Evolutionary conservation across 352 stramenopile species (phyloP).

Genomic region (Pythium coloratum): DNA sequence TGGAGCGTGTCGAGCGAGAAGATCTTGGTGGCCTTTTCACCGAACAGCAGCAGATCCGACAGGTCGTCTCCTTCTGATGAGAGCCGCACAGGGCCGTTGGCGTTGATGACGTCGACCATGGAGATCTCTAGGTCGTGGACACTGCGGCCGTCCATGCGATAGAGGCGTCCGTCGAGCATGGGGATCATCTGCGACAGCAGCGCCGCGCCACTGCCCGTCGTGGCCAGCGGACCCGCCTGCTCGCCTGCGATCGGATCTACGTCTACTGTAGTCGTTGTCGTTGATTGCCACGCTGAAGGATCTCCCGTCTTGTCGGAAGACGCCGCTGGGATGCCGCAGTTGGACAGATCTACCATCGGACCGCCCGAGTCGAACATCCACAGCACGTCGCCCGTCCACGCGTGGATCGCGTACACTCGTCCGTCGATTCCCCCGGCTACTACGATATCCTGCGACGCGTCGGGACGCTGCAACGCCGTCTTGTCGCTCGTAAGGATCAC

Average conservation of each 20-base stretch:
- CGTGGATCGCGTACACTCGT: conserved; percentile 72
- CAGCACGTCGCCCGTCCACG: conserved; percentile 76
- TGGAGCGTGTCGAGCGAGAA: conserved; percentile 68
- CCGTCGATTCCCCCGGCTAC: conserved; percentile 75
- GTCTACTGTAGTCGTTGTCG: too few species aligned
- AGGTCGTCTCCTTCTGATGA: conserved; percentile 29
- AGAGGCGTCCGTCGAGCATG: conserved; percentile 77
- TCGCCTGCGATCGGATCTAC: neutral
- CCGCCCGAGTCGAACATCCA: conserved; percentile 85
- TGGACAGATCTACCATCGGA: conserved; percentile 75
- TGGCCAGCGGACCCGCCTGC: neutral
- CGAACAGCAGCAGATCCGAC: conserved; percentile 71
- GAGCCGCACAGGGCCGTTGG: conserved; percentile 69
- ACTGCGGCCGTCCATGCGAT: conserved; percentile 60
- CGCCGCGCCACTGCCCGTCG: conserved; percentile 27
- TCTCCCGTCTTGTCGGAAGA: neutral
- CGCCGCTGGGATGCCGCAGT: conserved; percentile 29
- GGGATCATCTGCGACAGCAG: conserved; percentile 60
- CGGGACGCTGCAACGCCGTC: neutral
- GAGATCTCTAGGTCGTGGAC: conserved; percentile 76
- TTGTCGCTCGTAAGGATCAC: neutral
- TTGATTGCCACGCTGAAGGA: neutral
- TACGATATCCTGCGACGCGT: conserved; percentile 42
- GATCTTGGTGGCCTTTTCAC: conserved; percentile 73
- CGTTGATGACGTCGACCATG: conserved; percentile 74